Evolutionary conservation across 2,329 filamentous ascomycete genomes (phyloP), one percentile per base, ranked within the genome.

Genomic region (Cladorrhinum sp.): DNA sequence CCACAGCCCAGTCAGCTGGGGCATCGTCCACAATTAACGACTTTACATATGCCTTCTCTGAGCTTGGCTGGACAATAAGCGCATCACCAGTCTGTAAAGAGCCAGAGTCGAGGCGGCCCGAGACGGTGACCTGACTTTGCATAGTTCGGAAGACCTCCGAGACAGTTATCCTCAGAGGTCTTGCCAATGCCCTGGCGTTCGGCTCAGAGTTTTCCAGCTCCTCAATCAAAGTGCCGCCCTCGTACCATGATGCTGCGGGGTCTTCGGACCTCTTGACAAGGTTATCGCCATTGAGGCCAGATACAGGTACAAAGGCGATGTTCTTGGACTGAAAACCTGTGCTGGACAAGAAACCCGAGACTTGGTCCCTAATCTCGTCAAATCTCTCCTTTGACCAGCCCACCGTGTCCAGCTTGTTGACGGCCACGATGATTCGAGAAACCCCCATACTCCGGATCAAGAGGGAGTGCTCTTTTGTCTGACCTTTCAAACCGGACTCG

Each of bases 381-480:
- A 96, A 99, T 1, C 92, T 85, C 3, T 86, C 87, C 72, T 91
- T 79, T 1, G 88, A 90, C 96, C 96, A 99, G 5, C 80, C 78
- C 6, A 93, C 87, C 16, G 87, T 88, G 72, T 99, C 95, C 69
- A 99, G 88, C 74, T 99, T 99, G 77, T 99, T 99, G 63, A 99
- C 86, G 1, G 91, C 93, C 25, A 99, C 89, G 48, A 99, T 88
- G 16, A 99, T 81, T 24, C 89, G 85, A 63, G 93, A 89, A 1
- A 99, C 89, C 0, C 95, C 95, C 78, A 98, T 90, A 68, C 93
- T 97, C 62, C 93, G 85, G 4, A 96, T 85, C 1, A 99, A 82
- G 16, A 98, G 77, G 5, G 95, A 92, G 72, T 99, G 95, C 71
- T 99, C 95, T 72, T 91, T 89, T 0, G 95, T 99, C 72, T 99